Percentiles rank a stretch among this genome's conserved stretches.
Conservation (phyloP, 192 early-diverging fungal species). For the Mortierella antarctica region DNA sequence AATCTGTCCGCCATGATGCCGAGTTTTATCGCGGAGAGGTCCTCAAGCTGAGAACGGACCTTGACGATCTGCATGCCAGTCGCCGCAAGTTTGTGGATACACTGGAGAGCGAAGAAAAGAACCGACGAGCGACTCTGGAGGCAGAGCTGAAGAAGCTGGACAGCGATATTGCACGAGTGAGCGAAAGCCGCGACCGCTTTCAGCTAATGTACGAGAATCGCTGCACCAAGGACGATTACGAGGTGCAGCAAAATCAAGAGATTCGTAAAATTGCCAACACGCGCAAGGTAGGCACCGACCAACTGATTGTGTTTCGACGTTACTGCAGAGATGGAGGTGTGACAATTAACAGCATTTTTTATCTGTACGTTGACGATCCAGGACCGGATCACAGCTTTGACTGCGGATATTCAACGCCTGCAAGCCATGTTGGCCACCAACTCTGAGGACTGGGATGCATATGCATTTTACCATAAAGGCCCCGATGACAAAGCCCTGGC, state of each 20-base stretch:
- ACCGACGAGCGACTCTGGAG: slow-evolving; percentile 26
- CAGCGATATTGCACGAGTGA: slow-evolving; percentile 33
- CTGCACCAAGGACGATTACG: slow-evolving; percentile 45
- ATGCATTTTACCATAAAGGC: slow-evolving; percentile 60
- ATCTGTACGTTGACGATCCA: slow-evolving; percentile 11
- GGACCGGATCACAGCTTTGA: slow-evolving; percentile 68
- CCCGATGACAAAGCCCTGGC: slow-evolving; percentile 55
- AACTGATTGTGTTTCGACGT: too few species aligned
- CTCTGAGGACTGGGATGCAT: slow-evolving; percentile 60
- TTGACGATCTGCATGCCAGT: slow-evolving; percentile 33
- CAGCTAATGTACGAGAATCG: slow-evolving; percentile 47
- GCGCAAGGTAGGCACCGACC: slow-evolving; percentile 30
- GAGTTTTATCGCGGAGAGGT: slow-evolving; percentile 11
- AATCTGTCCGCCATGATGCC: slow-evolving; percentile 20
- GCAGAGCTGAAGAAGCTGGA: slow-evolving; percentile 42
- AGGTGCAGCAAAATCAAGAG: slow-evolving; percentile 55
- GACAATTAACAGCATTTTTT: too few species aligned
- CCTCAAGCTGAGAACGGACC: slow-evolving; percentile 13
- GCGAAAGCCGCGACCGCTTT: slow-evolving; percentile 35
- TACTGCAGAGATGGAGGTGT: too few species aligned
- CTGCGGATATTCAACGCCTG: slow-evolving; percentile 69
- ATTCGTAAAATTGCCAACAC: slow-evolving; percentile 58
- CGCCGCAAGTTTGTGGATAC: slow-evolving; percentile 38
- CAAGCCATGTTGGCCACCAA: slow-evolving; percentile 59
- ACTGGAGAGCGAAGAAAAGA: slow-evolving; percentile 38